Base-by-base conservation (phyloP, 176 grass and related monocot species). In the Phyllostachys edulis region DNA sequence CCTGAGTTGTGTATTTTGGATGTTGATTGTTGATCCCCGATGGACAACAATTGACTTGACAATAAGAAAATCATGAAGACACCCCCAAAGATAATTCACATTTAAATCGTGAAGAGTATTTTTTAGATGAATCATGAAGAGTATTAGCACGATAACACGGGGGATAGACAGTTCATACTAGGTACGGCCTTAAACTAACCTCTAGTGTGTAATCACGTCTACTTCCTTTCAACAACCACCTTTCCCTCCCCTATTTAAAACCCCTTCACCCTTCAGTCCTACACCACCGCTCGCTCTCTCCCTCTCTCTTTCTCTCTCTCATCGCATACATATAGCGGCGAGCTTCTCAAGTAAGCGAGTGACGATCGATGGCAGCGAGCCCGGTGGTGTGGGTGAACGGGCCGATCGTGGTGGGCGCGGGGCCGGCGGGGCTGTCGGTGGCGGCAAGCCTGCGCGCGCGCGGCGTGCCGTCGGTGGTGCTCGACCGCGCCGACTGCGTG, bases 331-430 rank as follows among this genome's bases (percentile, higher is more conserved):
- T 6, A 52, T 1, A 49, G 1, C 62, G 5, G 27, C 5, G 14
- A 17, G 27, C 62, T 34, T 34, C 27, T 34, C 26, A 1, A 34
- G 60, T 29, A 5, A 26, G 24, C 4, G 60, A 14, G 60, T 27
- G 60, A 29, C 29, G 66, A 65, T 17, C 67, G 9, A 11, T 69
- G 75, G 1, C 65, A 26, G 24, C 68, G 7, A n/a, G 69, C 41
- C 68, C 42, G 20, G 90, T 92, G 55, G 85, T 93, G 68, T 85
- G 91, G 91, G 87, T 91, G 63, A 90, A 93, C 63, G 94, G 94
- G 3, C 94, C 94, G 5, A 90, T 97, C 71, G 89, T 97, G 67
- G 91, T 97, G 27, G 94, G 94, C 1, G 94, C 91, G 0, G 94
- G 94, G 1, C 94, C 94, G 20, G 90, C 91, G 16, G 94, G 94